These are phyloP conservation scores for Allium sativum DNA, from an alignment of 106 monocot genomes.

Conservation along the genomic window DNA sequence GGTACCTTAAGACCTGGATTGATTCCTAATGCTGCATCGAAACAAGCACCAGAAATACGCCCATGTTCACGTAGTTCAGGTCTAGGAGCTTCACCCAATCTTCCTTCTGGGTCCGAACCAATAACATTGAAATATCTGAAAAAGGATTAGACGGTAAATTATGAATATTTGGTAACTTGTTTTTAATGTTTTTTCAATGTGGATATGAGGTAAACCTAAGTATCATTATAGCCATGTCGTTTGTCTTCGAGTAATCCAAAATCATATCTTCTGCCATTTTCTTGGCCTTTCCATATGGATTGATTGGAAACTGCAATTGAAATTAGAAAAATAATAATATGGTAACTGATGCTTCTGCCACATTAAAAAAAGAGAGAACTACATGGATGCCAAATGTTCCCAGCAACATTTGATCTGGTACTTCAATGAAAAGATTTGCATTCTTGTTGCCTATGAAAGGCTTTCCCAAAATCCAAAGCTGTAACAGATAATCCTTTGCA, in stretches of 20 bases:
- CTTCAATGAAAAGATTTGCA: too few relatives aligned
- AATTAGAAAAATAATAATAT: background rate
- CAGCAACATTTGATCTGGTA: background rate
- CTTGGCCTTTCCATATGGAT: conserved; percentile 31
- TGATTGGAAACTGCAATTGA: conserved; percentile 19
- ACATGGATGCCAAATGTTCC: background rate
- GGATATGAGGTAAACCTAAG: conserved; percentile 8
- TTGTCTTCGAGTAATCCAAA: conserved; percentile 26
- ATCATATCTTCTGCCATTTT: conserved; percentile 35
- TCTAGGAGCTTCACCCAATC: conserved; percentile 33
- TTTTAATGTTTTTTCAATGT: background rate
- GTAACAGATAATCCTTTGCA: background rate
- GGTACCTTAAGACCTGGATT: conserved; percentile 28
- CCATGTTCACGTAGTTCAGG: conserved; percentile 36
- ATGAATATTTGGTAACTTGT: background rate
- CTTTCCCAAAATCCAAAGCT: too few relatives aligned
- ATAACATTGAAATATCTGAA: conserved; percentile 33
- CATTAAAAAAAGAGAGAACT: background rate
- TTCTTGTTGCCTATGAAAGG: too few relatives aligned
- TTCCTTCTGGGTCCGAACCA: conserved; percentile 33
- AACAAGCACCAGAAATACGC: conserved; percentile 32
- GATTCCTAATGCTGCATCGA: conserved; percentile 28
- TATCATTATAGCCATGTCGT: conserved; percentile 27
- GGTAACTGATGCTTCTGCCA: background rate
- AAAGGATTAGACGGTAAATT: background rate